Percentiles rank a stretch among this genome's conserved stretches.
Evolutionary conservation across 345 rosid species (phyloP).

Genomic region (Gossypium arboreum): DNA sequence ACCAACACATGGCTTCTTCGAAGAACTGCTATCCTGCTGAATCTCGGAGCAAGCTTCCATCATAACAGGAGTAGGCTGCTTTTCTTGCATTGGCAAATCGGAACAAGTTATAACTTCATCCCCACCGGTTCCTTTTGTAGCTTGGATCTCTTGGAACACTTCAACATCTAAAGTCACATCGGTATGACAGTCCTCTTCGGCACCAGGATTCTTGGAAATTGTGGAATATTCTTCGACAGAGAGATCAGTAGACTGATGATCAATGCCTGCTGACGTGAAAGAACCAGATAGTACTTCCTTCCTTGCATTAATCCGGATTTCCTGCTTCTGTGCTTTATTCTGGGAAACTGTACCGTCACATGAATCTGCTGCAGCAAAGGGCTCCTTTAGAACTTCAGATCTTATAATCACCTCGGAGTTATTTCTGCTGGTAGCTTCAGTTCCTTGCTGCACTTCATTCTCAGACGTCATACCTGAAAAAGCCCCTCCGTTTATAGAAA

Average conservation of each 20-base stretch:
- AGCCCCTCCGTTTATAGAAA: conserved; percentile 23
- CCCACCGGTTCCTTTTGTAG: background rate
- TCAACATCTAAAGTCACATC: conserved; percentile 13
- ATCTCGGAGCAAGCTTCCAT: conserved; percentile 30
- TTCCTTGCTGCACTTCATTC: conserved; percentile 29
- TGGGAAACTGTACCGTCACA: conserved; percentile 14
- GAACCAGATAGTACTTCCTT: conserved; percentile 25
- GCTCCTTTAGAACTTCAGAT: conserved; percentile 4
- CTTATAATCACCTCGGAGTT: background rate
- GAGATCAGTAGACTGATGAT: conserved; percentile 23
- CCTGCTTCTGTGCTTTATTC: conserved; percentile 18
- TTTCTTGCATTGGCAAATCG: conserved; percentile 5
- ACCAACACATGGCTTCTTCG: conserved; percentile 25
- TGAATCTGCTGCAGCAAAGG: conserved; percentile 9
- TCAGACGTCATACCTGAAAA: conserved; percentile 22
- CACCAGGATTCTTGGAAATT: conserved; percentile 17
- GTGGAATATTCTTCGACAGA: conserved; percentile 19
- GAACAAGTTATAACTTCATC: conserved; percentile 16
- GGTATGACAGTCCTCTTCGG: conserved; percentile 17
- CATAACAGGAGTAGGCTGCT: conserved; percentile 10
- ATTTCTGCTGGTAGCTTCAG: conserved; percentile 17
- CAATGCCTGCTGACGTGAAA: conserved; percentile 22
- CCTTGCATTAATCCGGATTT: background rate
- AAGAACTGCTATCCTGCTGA: conserved; percentile 15
- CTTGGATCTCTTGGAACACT: conserved; percentile 3